A percentile compares a stretch with the other conserved stretches of the same genome.
Conservation (phyloP, 164 flowering plant species). For the Stephania cephalantha region DNA sequence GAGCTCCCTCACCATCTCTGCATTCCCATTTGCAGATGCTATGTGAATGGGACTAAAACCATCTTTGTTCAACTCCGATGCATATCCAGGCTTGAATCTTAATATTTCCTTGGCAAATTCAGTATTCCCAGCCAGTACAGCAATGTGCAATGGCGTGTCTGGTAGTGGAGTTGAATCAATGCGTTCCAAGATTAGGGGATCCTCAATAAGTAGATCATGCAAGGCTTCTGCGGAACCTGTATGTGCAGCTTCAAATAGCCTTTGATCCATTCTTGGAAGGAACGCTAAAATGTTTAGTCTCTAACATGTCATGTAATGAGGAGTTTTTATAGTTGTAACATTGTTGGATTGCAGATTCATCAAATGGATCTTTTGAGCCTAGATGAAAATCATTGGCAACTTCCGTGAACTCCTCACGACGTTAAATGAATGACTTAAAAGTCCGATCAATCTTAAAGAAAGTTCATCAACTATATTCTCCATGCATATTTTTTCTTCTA, state of each 20-base stretch:
- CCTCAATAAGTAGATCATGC: not conserved
- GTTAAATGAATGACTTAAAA: no score
- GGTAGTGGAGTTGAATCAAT: not conserved
- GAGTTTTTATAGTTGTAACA: no score
- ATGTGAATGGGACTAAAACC: slow-evolving; percentile 8
- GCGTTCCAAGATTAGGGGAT: not conserved
- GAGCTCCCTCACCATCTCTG: not conserved
- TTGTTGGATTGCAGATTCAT: no score
- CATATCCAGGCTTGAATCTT: not conserved
- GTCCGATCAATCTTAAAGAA: no score
- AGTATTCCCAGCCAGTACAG: not conserved
- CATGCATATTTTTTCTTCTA: no score
- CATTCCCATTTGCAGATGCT: not conserved
- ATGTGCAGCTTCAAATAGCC: not conserved
- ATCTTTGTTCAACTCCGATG: not conserved
- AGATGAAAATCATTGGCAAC: no score
- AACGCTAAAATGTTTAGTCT: no score
- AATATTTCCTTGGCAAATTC: not conserved
- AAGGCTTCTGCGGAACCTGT: not conserved
- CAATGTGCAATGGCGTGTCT: not conserved
- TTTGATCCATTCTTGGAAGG: not conserved
- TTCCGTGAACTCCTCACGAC: no score
- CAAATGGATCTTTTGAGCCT: no score
- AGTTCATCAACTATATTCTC: no score
- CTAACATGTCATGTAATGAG: no score